Conservation (phyloP, 805 yeast species). For the Hanseniaspora vineae region DNA sequence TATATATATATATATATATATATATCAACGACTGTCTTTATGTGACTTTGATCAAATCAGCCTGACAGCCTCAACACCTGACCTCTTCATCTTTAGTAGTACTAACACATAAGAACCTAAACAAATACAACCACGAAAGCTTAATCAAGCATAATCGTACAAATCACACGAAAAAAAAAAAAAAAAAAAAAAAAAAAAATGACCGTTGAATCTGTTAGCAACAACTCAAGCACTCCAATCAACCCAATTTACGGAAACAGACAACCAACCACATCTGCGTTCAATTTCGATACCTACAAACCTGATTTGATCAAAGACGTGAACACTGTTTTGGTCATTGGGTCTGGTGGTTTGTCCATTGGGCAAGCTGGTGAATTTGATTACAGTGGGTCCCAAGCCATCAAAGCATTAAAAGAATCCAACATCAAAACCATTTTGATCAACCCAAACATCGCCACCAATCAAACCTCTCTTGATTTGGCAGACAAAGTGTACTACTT, state of each 20-base stretch:
- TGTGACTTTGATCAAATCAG: too few relatives aligned
- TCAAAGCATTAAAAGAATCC: constrained; percentile 95
- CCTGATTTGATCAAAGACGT: constrained; percentile 22
- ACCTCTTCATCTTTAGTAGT: too few relatives aligned
- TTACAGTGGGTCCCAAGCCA: constrained; percentile 97
- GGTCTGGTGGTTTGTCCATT: constrained; percentile 96
- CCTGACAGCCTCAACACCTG: too few relatives aligned
- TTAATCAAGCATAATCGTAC: too few relatives aligned
- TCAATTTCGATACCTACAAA: constrained; percentile 16
- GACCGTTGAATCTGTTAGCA: neutral
- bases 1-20: neutral
- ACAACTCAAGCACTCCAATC: neutral
- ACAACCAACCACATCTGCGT: constrained; percentile 20
- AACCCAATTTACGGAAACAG: constrained; percentile 18
- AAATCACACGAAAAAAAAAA: neutral
- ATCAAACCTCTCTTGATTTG: constrained; percentile 93
- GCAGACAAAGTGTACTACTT: constrained; percentile 96
- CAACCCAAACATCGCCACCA: constrained; percentile 97
- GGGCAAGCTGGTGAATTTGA: constrained; percentile 99
- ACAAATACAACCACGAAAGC: neutral
- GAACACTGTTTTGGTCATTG: constrained; percentile 64
- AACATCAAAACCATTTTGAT: constrained; percentile 92
- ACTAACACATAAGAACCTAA: neutral
- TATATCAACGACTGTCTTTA: neutral
- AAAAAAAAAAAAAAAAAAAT: neutral